phyloP scores from a whole-genome alignment of 2,329 filamentous ascomycete genomes.

The Alternaria longipes region DNA sequence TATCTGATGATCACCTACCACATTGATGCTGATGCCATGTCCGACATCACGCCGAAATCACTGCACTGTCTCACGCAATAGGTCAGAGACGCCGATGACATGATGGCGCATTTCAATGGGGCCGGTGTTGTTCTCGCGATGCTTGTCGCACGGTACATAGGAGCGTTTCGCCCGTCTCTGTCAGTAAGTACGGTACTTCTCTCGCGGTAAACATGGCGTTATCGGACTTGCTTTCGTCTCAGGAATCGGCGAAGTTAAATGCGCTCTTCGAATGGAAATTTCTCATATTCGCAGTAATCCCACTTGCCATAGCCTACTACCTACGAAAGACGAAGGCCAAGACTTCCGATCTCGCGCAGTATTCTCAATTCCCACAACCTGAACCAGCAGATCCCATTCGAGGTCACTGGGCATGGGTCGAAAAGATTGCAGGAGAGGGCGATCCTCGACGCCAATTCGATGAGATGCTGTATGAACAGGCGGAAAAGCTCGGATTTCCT shows the following conservation, averaged over 20 bases:
- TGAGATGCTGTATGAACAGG: constrained; percentile 30
- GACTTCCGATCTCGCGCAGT: constrained; percentile 20
- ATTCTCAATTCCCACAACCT: constrained; percentile 29
- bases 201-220: neutral
- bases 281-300: neutral
- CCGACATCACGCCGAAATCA: neutral
- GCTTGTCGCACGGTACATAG: neutral
- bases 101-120: neutral
- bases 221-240: neutral
- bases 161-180: neutral
- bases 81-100: neutral
- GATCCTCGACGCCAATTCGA: constrained; percentile 28
- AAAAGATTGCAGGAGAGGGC: constrained; percentile 22
- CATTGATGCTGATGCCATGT: neutral
- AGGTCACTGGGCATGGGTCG: constrained; percentile 32
- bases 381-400: constrained; percentile 24
- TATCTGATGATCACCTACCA: constrained; percentile 8
- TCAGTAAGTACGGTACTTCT: neutral
- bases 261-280: neutral
- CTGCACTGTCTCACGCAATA: neutral
- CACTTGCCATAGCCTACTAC: neutral
- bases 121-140: neutral
- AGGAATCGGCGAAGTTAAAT: accelerated
- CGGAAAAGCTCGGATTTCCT: constrained; percentile 24
- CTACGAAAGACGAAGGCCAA: neutral